These are phyloP conservation scores for Fusarium sp. DNA, from an alignment of 2,329 filamentous ascomycete genomes.

Conservation along the genomic window DNA sequence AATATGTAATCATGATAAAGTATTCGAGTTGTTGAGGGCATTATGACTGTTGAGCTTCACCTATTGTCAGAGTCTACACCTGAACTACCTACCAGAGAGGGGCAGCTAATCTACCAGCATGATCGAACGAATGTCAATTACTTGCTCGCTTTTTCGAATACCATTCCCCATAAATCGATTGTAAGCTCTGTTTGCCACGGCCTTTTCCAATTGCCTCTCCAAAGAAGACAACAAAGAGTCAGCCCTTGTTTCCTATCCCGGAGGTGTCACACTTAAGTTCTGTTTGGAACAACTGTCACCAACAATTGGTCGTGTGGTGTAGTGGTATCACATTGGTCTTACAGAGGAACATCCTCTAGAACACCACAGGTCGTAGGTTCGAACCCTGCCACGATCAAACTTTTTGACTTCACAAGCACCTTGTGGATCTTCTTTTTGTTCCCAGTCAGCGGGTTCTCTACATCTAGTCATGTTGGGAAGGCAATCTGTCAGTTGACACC, in stretches of 20 bases:
- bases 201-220: background rate
- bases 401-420: background rate
- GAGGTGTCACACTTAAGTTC: background rate
- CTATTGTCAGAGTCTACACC: background rate
- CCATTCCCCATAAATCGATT: background rate
- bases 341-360: slow-evolving; percentile 8
- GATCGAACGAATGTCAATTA: background rate
- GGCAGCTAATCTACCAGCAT: background rate
- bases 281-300: background rate
- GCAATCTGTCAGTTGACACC: background rate
- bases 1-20: background rate
- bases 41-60: background rate
- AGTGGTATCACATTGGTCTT: slow-evolving; percentile 34
- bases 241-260: background rate
- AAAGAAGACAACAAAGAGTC: background rate
- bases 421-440: background rate
- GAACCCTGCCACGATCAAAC: slow-evolving; percentile 37
- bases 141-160: rapidly evolving
- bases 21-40: background rate
- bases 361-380: slow-evolving; percentile 40
- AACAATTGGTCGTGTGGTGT: slow-evolving; percentile 27
- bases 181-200: background rate
- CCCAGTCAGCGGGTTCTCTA: background rate
- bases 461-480: background rate
- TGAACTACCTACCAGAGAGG: background rate